Evolutionary conservation across 441 rosid genomes (phyloP).

Genomic region (Melastoma candidum): DNA sequence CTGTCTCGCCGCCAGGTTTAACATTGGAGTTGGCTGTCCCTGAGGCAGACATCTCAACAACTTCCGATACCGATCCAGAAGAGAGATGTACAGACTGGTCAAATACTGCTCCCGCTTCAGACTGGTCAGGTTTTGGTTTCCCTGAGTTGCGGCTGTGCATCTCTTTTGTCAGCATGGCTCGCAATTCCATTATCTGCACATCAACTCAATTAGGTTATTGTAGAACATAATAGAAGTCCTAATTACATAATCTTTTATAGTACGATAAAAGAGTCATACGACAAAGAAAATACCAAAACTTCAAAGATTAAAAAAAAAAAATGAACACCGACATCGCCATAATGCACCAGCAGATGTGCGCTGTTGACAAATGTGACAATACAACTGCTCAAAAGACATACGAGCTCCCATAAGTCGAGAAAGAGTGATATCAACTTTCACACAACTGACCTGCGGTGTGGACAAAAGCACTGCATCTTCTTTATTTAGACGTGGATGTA

Average conservation of each 20-base stretch:
- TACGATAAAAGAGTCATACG: too few relatives aligned
- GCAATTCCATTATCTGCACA: slow-evolving; percentile 62
- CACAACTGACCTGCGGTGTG: slow-evolving; percentile 57
- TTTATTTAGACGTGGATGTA: slow-evolving; percentile 71
- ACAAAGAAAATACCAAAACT: too few relatives aligned
- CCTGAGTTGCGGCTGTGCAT: slow-evolving; percentile 32
- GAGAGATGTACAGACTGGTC: slow-evolving; percentile 29
- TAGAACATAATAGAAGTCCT: too few relatives aligned
- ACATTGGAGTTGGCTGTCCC: slow-evolving; percentile 18
- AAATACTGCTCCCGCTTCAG: slow-evolving; percentile 16
- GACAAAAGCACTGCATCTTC: slow-evolving; percentile 66
- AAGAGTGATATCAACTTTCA: too few relatives aligned
- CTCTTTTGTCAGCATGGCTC: slow-evolving; percentile 52
- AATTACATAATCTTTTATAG: too few relatives aligned
- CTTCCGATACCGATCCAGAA: slow-evolving; percentile 21
- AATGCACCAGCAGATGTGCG: too few relatives aligned
- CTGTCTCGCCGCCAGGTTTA: slow-evolving; percentile 35
- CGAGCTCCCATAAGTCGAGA: too few relatives aligned
- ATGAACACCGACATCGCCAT: too few relatives aligned
- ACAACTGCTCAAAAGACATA: too few relatives aligned
- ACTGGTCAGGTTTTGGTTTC: slow-evolving; percentile 18
- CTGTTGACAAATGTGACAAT: too few relatives aligned
- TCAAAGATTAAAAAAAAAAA: too few relatives aligned
- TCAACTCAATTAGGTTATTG: neutral
- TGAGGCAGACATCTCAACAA: slow-evolving; percentile 19